phyloP scores from a whole-genome alignment of 495 filamentous ascomycete genomes.

The Podospora conica region DNA sequence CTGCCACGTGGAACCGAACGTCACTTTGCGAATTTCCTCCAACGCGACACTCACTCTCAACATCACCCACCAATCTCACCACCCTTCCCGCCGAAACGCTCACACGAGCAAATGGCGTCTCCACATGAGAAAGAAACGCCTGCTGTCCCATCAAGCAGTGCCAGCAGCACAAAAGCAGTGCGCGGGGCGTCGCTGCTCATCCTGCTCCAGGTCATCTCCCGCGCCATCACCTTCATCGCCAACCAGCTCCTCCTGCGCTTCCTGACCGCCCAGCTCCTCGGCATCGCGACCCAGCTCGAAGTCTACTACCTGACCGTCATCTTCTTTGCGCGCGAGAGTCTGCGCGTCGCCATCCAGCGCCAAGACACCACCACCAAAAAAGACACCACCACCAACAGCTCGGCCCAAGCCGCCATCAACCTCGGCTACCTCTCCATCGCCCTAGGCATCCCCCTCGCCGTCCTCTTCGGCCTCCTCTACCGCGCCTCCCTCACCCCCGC shows the following conservation, averaged over 20 bases:
- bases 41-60: neutral
- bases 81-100: neutral
- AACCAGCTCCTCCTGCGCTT: constrained; percentile 87
- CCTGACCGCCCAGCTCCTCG: constrained; percentile 75
- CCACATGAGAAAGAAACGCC: neutral
- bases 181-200: constrained; percentile 78
- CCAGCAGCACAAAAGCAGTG: constrained; percentile 26
- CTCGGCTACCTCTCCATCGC: constrained; percentile 71
- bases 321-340: constrained; percentile 84
- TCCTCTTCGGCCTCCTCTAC: constrained; percentile 60
- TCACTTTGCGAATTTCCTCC: neutral
- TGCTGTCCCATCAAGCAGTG: neutral
- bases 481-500: constrained; percentile 44
- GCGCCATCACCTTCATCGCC: constrained; percentile 78
- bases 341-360: constrained; percentile 80
- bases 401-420: constrained; percentile 70
- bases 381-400: neutral
- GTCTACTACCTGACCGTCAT: constrained; percentile 81
- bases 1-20: neutral
- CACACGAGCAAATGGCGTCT: neutral
- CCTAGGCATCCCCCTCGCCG: constrained; percentile 60
- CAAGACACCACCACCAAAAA: constrained; percentile 39
- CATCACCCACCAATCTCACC: neutral
- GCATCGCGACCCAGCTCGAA: constrained; percentile 82
- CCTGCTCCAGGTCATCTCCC: constrained; percentile 73